These are phyloP conservation scores for Naganishia friedmannii DNA, from an alignment of 768 basidiomycete genomes.

Conservation along the genomic window DNA sequence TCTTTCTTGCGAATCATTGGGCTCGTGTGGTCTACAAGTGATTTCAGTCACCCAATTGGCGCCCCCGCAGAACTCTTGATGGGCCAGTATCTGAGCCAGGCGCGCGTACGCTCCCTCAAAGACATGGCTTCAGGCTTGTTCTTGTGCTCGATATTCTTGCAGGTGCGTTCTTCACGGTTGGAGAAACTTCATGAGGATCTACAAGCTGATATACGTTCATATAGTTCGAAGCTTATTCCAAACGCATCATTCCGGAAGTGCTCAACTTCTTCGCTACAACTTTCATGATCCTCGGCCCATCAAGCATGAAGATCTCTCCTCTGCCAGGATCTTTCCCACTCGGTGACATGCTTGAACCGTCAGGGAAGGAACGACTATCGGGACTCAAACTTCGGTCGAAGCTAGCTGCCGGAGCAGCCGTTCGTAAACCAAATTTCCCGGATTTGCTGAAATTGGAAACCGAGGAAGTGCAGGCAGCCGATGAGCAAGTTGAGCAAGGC, in stretches of 20 bases:
- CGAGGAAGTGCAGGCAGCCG: conserved; percentile 1
- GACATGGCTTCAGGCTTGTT: conserved; percentile 86
- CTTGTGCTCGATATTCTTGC: conserved; percentile 70
- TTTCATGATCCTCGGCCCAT: conserved; percentile 69
- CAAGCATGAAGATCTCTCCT: conserved; percentile 54
- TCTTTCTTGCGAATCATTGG: conserved; percentile 76
- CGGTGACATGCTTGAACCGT: conserved; percentile 56
- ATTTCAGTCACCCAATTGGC: conserved; percentile 83
- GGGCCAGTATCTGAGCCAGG: conserved; percentile 83
- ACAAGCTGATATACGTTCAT: not conserved
- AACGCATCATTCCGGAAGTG: conserved; percentile 83
- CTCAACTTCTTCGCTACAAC: conserved; percentile 74
- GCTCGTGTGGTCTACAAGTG: conserved; percentile 85
- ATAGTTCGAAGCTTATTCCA: conserved; percentile 80
- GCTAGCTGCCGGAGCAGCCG: conserved; percentile 40
- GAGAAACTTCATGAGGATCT: not conserved
- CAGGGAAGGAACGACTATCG: conserved; percentile 52
- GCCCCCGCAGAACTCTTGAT: conserved; percentile 83
- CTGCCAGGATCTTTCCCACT: conserved; percentile 70
- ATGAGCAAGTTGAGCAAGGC: conserved; percentile 54
- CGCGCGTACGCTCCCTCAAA: conserved; percentile 67
- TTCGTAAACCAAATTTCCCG: conserved; percentile 36
- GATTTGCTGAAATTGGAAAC: conserved; percentile 13
- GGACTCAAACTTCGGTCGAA: conserved; percentile 53
- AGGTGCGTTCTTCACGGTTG: conserved; percentile 42